Base-by-base conservation (phyloP, 2,329 filamentous ascomycete genomes). In the Bipolaris zeicola region DNA sequence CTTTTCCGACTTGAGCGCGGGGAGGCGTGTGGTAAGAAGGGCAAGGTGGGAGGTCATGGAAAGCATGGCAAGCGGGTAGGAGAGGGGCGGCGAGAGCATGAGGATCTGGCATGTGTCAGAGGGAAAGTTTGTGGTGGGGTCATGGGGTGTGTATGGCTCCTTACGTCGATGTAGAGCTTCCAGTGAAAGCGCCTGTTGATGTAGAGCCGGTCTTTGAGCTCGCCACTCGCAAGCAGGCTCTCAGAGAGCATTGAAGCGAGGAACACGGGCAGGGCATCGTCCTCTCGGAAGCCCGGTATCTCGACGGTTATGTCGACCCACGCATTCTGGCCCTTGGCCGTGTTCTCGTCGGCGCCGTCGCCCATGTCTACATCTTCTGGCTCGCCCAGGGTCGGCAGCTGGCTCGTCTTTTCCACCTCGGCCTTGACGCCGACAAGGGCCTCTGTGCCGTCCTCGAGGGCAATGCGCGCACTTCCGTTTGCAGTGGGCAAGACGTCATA, bases 111-210 rank as follows among this genome's bases (percentile, higher is more conserved):
- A 24, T 31, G 24, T 18, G 28, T 66, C 50, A 65, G 56, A 26
- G n/a, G 5, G 31, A 8, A 43, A 33, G 13, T 11, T 13, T 10
- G 28, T 31, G 28, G 8, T 11, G 13, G 16, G 26, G 1, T 45
- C 22, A 18, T 43, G 13, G 13, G 5, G 55, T 36, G 13, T 31
- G 14, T 11, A 34, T 24, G 33, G 52, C 26, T 55, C 38, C 90
- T 71, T 76, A 97, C 93, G 78, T 99, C 95, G 61, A 99, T 85
- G 78, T 94, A 98, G 55, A 99, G 77, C 78, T 93, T 91, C 95
- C 95, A 99, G 81, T 98, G 94, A 82, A 94, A 99, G 42, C 93
- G 85, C 57, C 83, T 80, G 79, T 97, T 98, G 75, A 99, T 97
- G 77, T 88, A 89, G 71, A 99, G 77, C 69, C 88, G 86, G 75